These are phyloP conservation scores for Sergeia podlipaevii DNA, from an alignment of 208 protist species.

Conservation along the genomic window DNA sequence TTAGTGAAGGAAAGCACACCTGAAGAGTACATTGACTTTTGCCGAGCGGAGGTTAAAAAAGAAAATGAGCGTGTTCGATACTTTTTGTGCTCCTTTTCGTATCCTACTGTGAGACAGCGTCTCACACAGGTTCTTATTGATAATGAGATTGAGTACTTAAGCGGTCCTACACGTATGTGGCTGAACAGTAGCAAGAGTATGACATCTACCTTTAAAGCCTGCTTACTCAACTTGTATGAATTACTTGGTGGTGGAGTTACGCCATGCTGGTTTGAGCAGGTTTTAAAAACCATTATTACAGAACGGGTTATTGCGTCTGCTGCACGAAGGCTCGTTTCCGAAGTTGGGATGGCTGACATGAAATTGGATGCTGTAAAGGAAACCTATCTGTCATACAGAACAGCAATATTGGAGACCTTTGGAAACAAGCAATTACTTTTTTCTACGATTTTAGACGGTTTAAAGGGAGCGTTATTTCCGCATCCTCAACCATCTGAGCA, in stretches of 20 bases:
- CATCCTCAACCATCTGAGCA: too few species aligned
- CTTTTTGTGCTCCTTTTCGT: slow-evolving; percentile 50
- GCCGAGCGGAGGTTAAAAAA: slow-evolving; percentile 25
- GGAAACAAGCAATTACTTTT: neutral
- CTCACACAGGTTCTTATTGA: slow-evolving; percentile 47
- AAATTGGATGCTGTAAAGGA: too few species aligned
- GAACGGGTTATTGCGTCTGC: slow-evolving; percentile 15
- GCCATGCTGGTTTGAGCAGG: slow-evolving; percentile 32
- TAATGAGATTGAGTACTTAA: slow-evolving; percentile 41
- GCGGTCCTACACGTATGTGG: slow-evolving; percentile 18
- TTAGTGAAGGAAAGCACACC: slow-evolving; percentile 28
- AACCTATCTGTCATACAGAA: neutral
- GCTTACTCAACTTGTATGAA: slow-evolving; percentile 20
- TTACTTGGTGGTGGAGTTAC: slow-evolving; percentile 19
- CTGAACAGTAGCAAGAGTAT: slow-evolving; percentile 25
- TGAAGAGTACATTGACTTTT: slow-evolving; percentile 38
- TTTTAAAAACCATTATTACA: slow-evolving; percentile 16
- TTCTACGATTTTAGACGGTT: neutral
- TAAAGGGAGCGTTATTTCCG: neutral
- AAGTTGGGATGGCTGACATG: too few species aligned
- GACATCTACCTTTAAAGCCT: slow-evolving; percentile 12
- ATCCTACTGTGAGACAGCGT: slow-evolving; percentile 31
- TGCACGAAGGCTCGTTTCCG: too few species aligned
- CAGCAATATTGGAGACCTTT: slow-evolving; percentile 6
- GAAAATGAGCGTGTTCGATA: slow-evolving; percentile 45